Evolutionary conservation across 2,329 filamentous ascomycete species (phyloP).

Genomic region (Diaporthe ampelina): DNA sequence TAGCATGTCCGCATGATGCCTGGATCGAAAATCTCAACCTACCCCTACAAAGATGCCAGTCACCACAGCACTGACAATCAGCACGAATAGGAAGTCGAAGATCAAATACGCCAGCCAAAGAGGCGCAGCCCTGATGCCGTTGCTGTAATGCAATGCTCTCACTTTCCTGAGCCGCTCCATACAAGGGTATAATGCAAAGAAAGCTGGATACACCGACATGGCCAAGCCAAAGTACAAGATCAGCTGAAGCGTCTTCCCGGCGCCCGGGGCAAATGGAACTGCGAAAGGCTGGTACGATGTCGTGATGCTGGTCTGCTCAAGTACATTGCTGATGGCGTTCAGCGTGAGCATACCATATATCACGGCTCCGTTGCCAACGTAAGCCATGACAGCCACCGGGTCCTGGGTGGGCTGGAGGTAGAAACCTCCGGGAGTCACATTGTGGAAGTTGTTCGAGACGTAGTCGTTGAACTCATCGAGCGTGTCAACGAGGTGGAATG

Average conservation of each 20-base stretch:
- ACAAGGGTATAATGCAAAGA: conserved; percentile 92
- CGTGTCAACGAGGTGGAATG: conserved; percentile 65
- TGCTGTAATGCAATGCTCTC: conserved; percentile 89
- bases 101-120: conserved; percentile 86
- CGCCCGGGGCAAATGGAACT: conserved; percentile 76
- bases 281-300: conserved; percentile 83
- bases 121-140: conserved; percentile 85
- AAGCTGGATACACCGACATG: conserved; percentile 83
- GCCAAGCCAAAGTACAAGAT: conserved; percentile 86
- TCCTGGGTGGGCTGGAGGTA: conserved; percentile 66
- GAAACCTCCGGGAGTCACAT: conserved; percentile 83
- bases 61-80: conserved; percentile 74
- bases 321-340: conserved; percentile 67
- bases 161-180: conserved; percentile 84
- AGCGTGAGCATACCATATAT: conserved; percentile 36
- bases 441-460: conserved; percentile 73
- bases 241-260: conserved; percentile 82
- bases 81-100: conserved; percentile 84
- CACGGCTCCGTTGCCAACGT: conserved; percentile 35
- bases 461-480: conserved; percentile 77
- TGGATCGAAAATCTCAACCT: background rate
- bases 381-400: conserved; percentile 36
- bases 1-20: background rate
- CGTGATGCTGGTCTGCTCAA: conserved; percentile 77
- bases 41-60: conserved; percentile 73